Percentiles rank a stretch among this genome's conserved stretches.
These are phyloP conservation scores for Paradendryphiella salina DNA, from an alignment of 2,329 filamentous ascomycete species.

Conservation along the genomic window DNA sequence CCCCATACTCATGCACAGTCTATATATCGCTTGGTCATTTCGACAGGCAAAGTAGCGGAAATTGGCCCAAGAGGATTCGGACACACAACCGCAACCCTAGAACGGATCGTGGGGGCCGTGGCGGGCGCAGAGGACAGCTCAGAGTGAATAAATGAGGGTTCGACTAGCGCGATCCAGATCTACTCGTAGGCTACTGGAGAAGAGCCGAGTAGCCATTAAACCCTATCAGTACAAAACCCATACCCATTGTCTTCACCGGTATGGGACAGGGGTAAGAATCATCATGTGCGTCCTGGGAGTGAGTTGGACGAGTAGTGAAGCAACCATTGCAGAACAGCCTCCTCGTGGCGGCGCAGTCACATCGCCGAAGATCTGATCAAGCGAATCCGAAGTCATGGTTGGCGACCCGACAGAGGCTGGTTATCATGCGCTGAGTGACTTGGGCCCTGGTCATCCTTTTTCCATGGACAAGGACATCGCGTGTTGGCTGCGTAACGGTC, in stretches of 20 bases:
- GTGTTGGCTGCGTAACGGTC: slow-evolving; percentile 25
- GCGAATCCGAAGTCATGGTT: slow-evolving; percentile 16
- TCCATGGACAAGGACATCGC: slow-evolving; percentile 15
- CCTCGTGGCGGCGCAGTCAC: slow-evolving; percentile 13
- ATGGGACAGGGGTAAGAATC: slow-evolving; percentile 6
- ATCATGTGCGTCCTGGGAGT: neutral
- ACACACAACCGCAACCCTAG: slow-evolving; percentile 2
- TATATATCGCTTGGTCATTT: neutral
- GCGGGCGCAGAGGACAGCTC: slow-evolving; percentile 13
- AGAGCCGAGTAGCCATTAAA: slow-evolving; percentile 14
- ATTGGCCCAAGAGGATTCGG: neutral
- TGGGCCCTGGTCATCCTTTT: slow-evolving; percentile 10
- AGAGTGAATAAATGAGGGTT: slow-evolving; percentile 18
- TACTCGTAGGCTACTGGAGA: slow-evolving; percentile 22
- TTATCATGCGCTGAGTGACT: slow-evolving; percentile 16
- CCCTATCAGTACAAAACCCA: slow-evolving; percentile 6
- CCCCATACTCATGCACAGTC: slow-evolving; percentile 11
- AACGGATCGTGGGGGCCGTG: slow-evolving; percentile 16
- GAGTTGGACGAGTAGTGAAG: slow-evolving; percentile 5
- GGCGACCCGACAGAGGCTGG: slow-evolving; percentile 6
- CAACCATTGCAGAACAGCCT: slow-evolving; percentile 7
- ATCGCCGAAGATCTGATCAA: slow-evolving; percentile 10
- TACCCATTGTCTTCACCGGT: slow-evolving; percentile 6
- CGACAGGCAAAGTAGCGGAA: neutral
- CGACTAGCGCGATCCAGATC: slow-evolving; percentile 21